These are phyloP conservation scores for Metschnikowia peoriensis DNA, from an alignment of 805 yeast species.

Conservation along the genomic window DNA sequence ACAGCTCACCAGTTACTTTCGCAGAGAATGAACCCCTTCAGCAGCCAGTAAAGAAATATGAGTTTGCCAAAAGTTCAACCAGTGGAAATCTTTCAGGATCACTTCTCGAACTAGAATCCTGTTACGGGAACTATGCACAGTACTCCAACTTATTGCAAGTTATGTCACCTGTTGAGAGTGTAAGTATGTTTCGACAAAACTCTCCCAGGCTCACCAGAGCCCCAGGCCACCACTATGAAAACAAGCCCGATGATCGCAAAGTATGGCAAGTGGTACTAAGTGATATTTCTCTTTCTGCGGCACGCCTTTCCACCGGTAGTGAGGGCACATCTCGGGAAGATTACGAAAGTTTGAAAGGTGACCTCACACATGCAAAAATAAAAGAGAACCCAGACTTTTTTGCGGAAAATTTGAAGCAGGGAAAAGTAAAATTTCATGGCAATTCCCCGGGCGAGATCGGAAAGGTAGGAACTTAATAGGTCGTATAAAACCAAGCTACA, in stretches of 20 bases:
- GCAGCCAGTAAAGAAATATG: neutral
- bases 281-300: slow-evolving; percentile 37
- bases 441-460: neutral
- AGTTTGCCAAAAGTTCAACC: neutral
- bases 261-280: slow-evolving; percentile 34
- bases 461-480: neutral
- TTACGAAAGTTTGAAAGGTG: slow-evolving; percentile 25
- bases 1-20: slow-evolving; percentile 7
- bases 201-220: slow-evolving; percentile 3
- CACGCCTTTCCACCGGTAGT: slow-evolving; percentile 34
- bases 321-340: slow-evolving; percentile 23
- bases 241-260: slow-evolving; percentile 3
- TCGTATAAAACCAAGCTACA: neutral
- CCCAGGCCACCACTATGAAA: slow-evolving; percentile 1
- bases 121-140: slow-evolving; percentile 5
- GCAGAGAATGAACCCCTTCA: neutral
- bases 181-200: slow-evolving; percentile 4
- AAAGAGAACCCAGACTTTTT: slow-evolving; percentile 18
- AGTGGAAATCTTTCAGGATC: slow-evolving; percentile 1
- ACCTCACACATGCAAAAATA: slow-evolving; percentile 27
- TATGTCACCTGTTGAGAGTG: slow-evolving; percentile 7
- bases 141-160: slow-evolving; percentile 5
- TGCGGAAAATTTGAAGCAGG: slow-evolving; percentile 22
- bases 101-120: slow-evolving; percentile 4
- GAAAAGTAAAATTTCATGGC: slow-evolving; percentile 11